Evolutionary conservation across 495 filamentous ascomycete genomes (phyloP).

Genomic region (Podospora pseudocomata): DNA sequence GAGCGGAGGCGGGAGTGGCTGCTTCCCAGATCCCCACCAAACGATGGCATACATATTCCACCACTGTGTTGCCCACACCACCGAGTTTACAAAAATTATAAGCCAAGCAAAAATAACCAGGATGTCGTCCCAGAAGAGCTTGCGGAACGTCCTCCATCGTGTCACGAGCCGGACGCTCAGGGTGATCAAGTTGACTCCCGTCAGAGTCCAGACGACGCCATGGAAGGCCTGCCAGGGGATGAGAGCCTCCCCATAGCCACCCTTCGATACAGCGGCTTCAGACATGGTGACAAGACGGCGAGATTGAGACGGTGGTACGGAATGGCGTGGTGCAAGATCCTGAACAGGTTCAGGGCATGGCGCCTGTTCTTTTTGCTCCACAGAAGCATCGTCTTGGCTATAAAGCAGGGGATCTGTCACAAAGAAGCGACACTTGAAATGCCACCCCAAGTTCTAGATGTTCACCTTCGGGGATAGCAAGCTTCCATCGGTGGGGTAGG

Average conservation of each 20-base stretch:
- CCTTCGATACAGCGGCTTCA: neutral
- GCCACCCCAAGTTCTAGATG: neutral
- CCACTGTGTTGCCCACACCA: conserved; percentile 12
- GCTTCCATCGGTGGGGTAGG: neutral
- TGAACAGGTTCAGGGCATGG: neutral
- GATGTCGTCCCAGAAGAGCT: conserved; percentile 17
- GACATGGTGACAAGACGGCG: neutral
- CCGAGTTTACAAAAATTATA: conserved; percentile 5
- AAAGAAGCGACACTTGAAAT: neutral
- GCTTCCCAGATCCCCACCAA: neutral
- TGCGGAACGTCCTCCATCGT: conserved; percentile 6
- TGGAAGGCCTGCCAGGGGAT: neutral
- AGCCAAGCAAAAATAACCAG: conserved; percentile 12
- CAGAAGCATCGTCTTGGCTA: neutral
- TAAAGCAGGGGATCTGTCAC: neutral
- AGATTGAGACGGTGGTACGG: neutral
- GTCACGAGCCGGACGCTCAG: conserved; percentile 9
- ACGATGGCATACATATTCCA: conserved; percentile 9
- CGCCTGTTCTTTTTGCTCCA: neutral
- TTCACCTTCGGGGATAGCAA: neutral
- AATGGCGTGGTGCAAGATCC: neutral
- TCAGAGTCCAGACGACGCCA: conserved; percentile 14
- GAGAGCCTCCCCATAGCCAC: neutral
- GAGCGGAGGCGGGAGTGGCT: neutral
- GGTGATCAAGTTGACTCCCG: conserved; percentile 4